A percentile compares a stretch with the other conserved stretches of the same genome.
Evolutionary conservation across 139 green algal species (phyloP).

Genomic region (Micromonas pusilla): DNA sequence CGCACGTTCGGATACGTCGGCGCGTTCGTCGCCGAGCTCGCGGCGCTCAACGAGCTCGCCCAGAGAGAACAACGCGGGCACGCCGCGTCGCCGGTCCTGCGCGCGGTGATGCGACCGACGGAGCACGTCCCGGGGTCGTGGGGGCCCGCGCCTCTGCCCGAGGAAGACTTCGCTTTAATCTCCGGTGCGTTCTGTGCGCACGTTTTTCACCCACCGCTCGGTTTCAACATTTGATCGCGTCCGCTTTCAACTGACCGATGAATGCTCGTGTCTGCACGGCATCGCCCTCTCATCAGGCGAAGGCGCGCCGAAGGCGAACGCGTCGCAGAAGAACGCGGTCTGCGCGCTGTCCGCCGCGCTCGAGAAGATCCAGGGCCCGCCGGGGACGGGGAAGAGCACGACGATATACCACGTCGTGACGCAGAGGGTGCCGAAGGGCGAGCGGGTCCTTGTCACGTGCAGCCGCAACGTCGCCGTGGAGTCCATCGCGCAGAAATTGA

Average conservation of each 20-base stretch:
- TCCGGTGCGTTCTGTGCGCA: no score
- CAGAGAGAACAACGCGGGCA: background rate
- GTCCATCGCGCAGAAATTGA: slow-evolving; percentile 22
- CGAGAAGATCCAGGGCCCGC: slow-evolving; percentile 23
- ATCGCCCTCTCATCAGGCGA: background rate
- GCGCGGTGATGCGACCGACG: background rate
- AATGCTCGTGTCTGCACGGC: background rate
- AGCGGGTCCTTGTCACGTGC: slow-evolving; percentile 14
- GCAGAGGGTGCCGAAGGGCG: background rate
- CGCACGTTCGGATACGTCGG: slow-evolving; percentile 14
- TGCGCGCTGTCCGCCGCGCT: background rate
- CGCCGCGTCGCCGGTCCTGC: background rate
- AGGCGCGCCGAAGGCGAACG: slow-evolving; percentile 11
- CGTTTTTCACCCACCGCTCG: no score
- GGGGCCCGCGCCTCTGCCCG: background rate
- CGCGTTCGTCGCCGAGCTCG: slow-evolving; percentile 1
- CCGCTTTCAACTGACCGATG: no score
- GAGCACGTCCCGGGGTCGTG: background rate
- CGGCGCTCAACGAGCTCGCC: background rate
- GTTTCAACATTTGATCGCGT: no score
- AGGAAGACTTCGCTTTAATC: background rate
- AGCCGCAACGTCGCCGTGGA: slow-evolving; percentile 20
- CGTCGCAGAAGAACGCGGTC: background rate
- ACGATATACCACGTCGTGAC: slow-evolving; percentile 22
- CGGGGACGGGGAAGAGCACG: slow-evolving; percentile 16